Conservation (phyloP, 139 green algal genomes). For the Chlamydomonas asymmetrica region DNA sequence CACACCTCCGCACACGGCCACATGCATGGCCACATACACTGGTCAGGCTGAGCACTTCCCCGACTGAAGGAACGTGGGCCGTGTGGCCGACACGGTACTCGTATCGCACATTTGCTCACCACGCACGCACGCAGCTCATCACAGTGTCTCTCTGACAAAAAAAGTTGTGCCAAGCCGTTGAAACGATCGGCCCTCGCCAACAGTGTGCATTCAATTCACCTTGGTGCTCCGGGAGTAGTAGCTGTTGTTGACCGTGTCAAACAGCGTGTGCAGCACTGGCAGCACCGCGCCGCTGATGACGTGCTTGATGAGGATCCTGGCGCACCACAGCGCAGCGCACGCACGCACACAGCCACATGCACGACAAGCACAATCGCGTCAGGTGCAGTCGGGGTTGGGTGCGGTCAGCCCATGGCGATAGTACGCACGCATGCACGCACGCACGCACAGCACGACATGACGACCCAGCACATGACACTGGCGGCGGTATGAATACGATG, state of each 20-base stretch:
- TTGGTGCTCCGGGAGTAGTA: constrained; percentile 3
- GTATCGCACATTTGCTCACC: background rate
- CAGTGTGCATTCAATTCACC: background rate
- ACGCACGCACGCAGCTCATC: constrained; percentile 17
- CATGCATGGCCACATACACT: too few species aligned
- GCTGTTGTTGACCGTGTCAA: constrained; percentile 15
- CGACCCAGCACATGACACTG: constrained; percentile 2
- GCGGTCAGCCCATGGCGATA: background rate
- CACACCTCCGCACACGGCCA: too few species aligned
- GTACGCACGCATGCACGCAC: background rate
- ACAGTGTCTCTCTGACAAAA: constrained; percentile 8
- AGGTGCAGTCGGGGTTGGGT: background rate
- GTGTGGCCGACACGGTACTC: background rate
- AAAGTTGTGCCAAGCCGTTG: constrained; percentile 20
- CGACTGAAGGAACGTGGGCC: too few species aligned
- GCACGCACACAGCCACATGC: too few species aligned
- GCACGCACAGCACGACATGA: background rate
- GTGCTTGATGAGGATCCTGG: too few species aligned
- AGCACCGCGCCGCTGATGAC: too few species aligned
- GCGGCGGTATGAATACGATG: background rate
- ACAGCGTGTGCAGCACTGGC: constrained; percentile 33
- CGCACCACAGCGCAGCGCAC: too few species aligned
- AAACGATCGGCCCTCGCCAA: constrained; percentile 17
- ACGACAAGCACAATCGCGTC: too few species aligned
- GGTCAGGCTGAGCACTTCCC: too few species aligned